Evolutionary conservation across 2,329 filamentous ascomycete genomes (phyloP).

Genomic region (Nigrospora oryzae): DNA sequence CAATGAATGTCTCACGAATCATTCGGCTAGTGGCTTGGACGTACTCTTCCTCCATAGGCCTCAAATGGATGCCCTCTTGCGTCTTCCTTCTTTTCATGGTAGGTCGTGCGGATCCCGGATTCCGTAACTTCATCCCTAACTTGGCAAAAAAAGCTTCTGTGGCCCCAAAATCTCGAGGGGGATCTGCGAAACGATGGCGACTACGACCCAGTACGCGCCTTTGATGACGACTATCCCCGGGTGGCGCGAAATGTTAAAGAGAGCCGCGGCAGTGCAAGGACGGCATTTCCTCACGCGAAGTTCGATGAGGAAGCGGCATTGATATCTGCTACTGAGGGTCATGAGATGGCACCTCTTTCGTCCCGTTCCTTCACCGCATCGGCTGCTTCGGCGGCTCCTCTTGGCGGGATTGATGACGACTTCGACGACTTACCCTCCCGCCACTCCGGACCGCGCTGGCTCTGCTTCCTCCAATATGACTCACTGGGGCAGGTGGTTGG

Average conservation of each 20-base stretch:
- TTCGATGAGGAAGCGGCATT: not conserved
- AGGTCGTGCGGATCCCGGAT: not conserved
- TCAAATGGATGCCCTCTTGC: slow-evolving; percentile 7
- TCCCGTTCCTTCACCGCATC: not conserved
- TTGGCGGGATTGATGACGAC: not conserved
- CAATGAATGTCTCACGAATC: not conserved
- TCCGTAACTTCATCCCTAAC: not conserved
- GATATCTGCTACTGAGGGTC: not conserved
- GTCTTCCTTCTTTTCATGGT: slow-evolving; percentile 5
- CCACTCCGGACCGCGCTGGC: slow-evolving; percentile 9
- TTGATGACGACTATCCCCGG: slow-evolving; percentile 4
- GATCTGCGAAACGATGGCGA: slow-evolving; percentile 1
- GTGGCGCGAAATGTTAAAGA: slow-evolving; percentile 4
- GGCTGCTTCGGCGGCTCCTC: not conserved
- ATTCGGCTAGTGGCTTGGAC: not conserved
- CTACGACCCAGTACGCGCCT: slow-evolving; percentile 5
- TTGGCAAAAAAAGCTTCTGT: not conserved
- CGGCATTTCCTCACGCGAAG: not conserved
- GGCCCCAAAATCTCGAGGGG: slow-evolving; percentile 5
- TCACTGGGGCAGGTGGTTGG: not conserved
- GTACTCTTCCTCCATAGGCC: not conserved
- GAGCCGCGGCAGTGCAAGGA: not conserved
- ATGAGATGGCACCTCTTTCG: slow-evolving; percentile 1
- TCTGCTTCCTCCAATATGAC: slow-evolving; percentile 14
- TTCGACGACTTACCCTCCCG: slow-evolving; percentile 5